Conservation (phyloP, 1,139 yeast genomes). For the Komagataea norvegica region DNA sequence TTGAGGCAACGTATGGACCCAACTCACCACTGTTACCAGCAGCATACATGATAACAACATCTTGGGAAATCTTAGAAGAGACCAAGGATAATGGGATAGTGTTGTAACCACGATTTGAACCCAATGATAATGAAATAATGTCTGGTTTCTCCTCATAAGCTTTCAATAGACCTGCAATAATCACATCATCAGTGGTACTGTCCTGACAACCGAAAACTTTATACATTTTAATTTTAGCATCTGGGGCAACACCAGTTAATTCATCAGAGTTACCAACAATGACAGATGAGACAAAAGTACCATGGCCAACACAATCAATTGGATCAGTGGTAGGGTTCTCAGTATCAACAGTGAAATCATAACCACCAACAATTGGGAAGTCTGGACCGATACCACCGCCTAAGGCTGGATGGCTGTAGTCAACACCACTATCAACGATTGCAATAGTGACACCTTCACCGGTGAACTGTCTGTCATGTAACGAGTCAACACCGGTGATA, state of each 20-base stretch:
- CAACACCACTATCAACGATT: slow-evolving; percentile 17
- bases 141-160: slow-evolving; percentile 14
- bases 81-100: slow-evolving; percentile 12
- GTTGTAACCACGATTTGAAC: slow-evolving; percentile 15
- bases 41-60: slow-evolving; percentile 10
- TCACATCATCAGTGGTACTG: slow-evolving; percentile 12
- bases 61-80: slow-evolving; percentile 12
- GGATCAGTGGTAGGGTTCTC: slow-evolving; percentile 27
- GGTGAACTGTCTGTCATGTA: slow-evolving; percentile 12
- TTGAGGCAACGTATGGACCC: slow-evolving; percentile 18
- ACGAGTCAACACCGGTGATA: slow-evolving; percentile 13
- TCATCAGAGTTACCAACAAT: slow-evolving; percentile 11
- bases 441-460: slow-evolving; percentile 17
- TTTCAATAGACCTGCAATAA: slow-evolving; percentile 15
- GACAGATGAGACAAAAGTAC: slow-evolving; percentile 18
- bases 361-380: slow-evolving; percentile 13
- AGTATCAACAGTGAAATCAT: slow-evolving; percentile 15
- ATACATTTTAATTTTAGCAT: slow-evolving; percentile 12
- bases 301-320: slow-evolving; percentile 36
- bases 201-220: slow-evolving; percentile 14
- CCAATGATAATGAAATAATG: slow-evolving; percentile 14
- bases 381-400: slow-evolving; percentile 18
- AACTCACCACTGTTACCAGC: slow-evolving; percentile 13
- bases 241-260: slow-evolving; percentile 12
- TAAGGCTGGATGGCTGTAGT: slow-evolving; percentile 15